Evolutionary conservation across 2,329 filamentous ascomycete species (phyloP), one percentile per base, ranked within the genome.

Genomic region (Byssothecium circinans): DNA sequence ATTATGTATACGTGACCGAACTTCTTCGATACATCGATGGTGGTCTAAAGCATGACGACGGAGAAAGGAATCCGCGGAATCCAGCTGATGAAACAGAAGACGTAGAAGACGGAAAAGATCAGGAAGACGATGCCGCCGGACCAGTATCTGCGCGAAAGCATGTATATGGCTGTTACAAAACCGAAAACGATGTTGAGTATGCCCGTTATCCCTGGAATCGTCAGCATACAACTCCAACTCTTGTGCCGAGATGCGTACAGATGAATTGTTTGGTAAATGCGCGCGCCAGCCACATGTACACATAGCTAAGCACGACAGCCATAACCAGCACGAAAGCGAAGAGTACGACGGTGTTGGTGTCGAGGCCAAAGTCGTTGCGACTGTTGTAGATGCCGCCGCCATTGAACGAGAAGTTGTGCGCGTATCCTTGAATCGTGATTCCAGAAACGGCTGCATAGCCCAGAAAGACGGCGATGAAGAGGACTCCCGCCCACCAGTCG

Each of bases 241-340:
- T 5, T 6, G 17, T n/a, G 27, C 35, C 4, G 3, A 20, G 8
- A 34, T 15, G 3, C 43, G 3, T 46, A 50, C 90, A 96, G 67
- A 96, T 95, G 59, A 96, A 91, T 64, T 89, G 83, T 73, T 94
- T 95, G 3, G 91, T 91, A 56, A 92, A 92, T 38, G 81, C 74
- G 45, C 90, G 83, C 6, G 89, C 88, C 2, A 85, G 70, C 71
- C 84, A 83, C 60, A 96, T 83, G 68, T 96, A 97, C 18, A 74
- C 78, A 64, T 84, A 88, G 29, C 88, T 91, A 34, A 96, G 75
- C 1, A 89, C 79, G 18, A 91, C 78, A 4, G 90, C 88, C 32
- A 91, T 78, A 14, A 75, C 81, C 7, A 96, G 78, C 7, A 88
- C 83, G 67, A 95, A 91, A 27, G 82, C 79, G 69, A 97, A 95